Evolutionary conservation across 495 filamentous ascomycete genomes (phyloP), one percentile per base, ranked within the genome.

Genomic region (Penicillium soppii): DNA sequence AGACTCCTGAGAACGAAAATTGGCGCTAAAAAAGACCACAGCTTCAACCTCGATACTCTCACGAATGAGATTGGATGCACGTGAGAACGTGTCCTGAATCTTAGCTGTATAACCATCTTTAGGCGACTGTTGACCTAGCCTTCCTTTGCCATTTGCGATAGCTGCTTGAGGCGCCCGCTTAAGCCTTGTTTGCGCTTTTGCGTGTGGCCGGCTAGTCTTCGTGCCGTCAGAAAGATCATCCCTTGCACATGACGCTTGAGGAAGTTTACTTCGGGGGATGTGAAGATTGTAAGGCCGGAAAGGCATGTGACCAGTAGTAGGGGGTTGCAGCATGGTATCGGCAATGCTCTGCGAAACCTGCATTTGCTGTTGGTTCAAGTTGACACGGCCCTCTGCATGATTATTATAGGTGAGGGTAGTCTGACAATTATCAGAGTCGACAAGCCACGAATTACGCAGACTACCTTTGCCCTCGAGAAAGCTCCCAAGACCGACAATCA

Each of bases 41-140:
- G 75, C 78, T 6, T 79, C 77, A 7, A 75, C 71, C 17, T 75
- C 71, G 22, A 79, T 72, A 10, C 74, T 66, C 51, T 80, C 74
- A 19, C 78, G 67, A 33, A 80, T 72, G 21, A 81, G 63, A 38
- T 74, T 74, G 27, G 72, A 65, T 16, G 78, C 79, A 30, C 70
- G 67, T 6, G 59, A 62, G 30, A 65, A 65, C 0, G 56, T 45
- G n/a, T 55, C 44, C 20, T 42, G 32, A 7, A 56, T 12, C 6
- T 53, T 39, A 20, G 35, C 23, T 12, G 27, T 20, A 20, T 59
- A 48, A 21, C 30, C 32, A 9, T 36, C 35, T 30, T 49, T 49
- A 7, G 53, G 48, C 12, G 43, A 33, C 25, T 20, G 35, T 17
- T 44, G 35, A n/a, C 13, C 16, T 20, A 17, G 21, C 8, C 43